phyloP scores from a whole-genome alignment of 176 grass and related monocot genomes.

The Dactylis glomerata region DNA sequence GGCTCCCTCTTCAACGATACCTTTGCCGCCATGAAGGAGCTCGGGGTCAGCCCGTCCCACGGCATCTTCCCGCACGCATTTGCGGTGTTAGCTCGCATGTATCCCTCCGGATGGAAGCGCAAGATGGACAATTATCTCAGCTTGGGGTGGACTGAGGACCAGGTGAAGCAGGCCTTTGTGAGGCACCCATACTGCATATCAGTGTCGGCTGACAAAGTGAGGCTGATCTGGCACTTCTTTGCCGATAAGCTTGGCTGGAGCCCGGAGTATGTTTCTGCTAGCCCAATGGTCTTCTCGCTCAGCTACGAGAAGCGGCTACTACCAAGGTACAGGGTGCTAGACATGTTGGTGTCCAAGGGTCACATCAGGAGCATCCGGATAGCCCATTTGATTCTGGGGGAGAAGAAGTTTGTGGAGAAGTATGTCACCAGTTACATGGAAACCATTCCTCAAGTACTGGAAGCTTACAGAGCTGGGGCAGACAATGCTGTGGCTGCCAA shows the following conservation, averaged over 20 bases:
- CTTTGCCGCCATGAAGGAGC: slow-evolving; percentile 23
- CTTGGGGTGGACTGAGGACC: slow-evolving; percentile 56
- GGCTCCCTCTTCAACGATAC: slow-evolving; percentile 5
- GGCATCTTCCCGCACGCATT: slow-evolving; percentile 43
- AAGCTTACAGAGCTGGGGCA: slow-evolving; percentile 38
- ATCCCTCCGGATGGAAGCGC: slow-evolving; percentile 18
- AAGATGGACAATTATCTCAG: slow-evolving; percentile 46
- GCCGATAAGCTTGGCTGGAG: slow-evolving; percentile 44
- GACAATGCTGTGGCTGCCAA: background rate
- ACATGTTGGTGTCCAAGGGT: slow-evolving; percentile 33
- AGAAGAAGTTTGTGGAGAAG: slow-evolving; percentile 31
- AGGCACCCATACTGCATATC: slow-evolving; percentile 52
- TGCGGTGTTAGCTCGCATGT: slow-evolving; percentile 3
- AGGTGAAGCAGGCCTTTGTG: slow-evolving; percentile 40
- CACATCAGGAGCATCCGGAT: slow-evolving; percentile 17
- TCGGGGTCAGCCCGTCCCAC: slow-evolving; percentile 31
- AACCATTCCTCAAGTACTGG: slow-evolving; percentile 27
- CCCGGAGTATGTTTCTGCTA: background rate
- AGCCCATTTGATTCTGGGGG: slow-evolving; percentile 3
- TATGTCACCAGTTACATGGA: slow-evolving; percentile 37
- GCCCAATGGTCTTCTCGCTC: slow-evolving; percentile 36
- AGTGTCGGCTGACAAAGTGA: slow-evolving; percentile 48
- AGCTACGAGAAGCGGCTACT: slow-evolving; percentile 55
- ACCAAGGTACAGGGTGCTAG: slow-evolving; percentile 41
- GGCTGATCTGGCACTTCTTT: slow-evolving; percentile 36